Percentiles rank a stretch among this genome's conserved stretches.
Evolutionary conservation across 805 yeast species (phyloP).

Genomic region (Kluyveromyces siamensis): DNA sequence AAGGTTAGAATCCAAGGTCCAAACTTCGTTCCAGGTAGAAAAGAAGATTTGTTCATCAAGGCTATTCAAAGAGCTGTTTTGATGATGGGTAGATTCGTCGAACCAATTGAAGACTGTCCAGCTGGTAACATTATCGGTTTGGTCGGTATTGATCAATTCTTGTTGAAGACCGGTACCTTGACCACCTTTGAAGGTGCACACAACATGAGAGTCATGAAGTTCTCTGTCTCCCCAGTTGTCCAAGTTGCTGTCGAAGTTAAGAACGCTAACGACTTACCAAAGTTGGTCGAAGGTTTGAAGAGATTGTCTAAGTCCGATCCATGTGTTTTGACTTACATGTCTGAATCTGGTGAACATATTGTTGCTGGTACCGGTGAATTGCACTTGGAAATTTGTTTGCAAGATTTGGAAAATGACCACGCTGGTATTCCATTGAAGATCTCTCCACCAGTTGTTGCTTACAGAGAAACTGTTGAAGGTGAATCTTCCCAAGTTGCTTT

Average conservation of each 20-base stretch:
- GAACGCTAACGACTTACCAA: conserved; percentile 99
- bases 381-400: conserved; percentile 96
- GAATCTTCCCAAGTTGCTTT: conserved; percentile 94
- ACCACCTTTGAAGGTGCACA: conserved; percentile 95
- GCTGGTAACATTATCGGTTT: conserved; percentile 99
- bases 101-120: conserved; percentile 98
- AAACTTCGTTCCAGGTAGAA: conserved; percentile 97
- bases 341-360: conserved; percentile 97
- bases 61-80: conserved; percentile 98
- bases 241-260: conserved; percentile 99
- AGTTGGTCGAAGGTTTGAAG: conserved; percentile 99
- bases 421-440: conserved; percentile 98
- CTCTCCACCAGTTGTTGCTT: conserved; percentile 96
- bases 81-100: conserved; percentile 99
- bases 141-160: conserved; percentile 99
- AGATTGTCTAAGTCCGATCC: conserved; percentile 99
- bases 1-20: conserved; percentile 99
- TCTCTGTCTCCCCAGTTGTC: conserved; percentile 99
- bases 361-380: conserved; percentile 99
- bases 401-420: conserved; percentile 95
- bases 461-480: conserved; percentile 95
- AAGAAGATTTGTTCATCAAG: conserved; percentile 94
- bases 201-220: conserved; percentile 99
- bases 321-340: conserved; percentile 83
- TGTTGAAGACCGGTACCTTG: conserved; percentile 97